Evolutionary conservation across 192 early-diverging fungal genomes (phyloP).

Genomic region (Backusella tuberculispora): DNA sequence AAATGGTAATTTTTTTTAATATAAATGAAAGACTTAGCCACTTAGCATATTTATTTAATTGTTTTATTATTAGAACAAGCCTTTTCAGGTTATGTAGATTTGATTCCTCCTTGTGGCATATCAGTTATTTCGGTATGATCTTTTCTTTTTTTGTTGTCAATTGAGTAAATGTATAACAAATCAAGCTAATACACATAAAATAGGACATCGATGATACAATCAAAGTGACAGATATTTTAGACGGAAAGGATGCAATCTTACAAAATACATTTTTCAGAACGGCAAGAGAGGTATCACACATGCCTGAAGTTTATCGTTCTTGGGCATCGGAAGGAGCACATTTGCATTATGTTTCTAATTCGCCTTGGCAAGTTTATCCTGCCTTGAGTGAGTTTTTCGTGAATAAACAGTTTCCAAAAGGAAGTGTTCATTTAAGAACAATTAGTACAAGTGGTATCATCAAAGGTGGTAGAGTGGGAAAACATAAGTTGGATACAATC

Average conservation of each 20-base stretch:
- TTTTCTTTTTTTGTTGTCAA: not conserved
- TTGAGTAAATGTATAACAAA: not conserved
- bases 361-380: conserved; percentile 88
- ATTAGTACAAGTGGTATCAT: conserved; percentile 29
- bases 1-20: conserved; percentile 4
- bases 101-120: conserved; percentile 72
- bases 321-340: conserved; percentile 60
- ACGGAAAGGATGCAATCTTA: conserved; percentile 68
- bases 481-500: conserved; percentile 37
- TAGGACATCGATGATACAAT: conserved; percentile 93
- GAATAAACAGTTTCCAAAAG: conserved; percentile 74
- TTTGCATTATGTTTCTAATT: conserved; percentile 91
- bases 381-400: conserved; percentile 76
- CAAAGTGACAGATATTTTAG: conserved; percentile 83
- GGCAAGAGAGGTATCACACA: conserved; percentile 74
- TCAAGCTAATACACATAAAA: not conserved
- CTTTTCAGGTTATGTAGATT: conserved; percentile 52
- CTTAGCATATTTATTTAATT: not conserved
- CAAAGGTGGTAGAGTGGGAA: conserved; percentile 24
- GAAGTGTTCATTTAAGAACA: conserved; percentile 64
- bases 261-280: conserved; percentile 73
- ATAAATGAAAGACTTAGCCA: not conserved
- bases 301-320: conserved; percentile 72
- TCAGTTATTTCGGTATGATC: conserved; percentile 74
- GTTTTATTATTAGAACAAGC: conserved; percentile 30